phyloP scores from a whole-genome alignment of 2,329 filamentous ascomycete species.

The Xylaria sp. region DNA sequence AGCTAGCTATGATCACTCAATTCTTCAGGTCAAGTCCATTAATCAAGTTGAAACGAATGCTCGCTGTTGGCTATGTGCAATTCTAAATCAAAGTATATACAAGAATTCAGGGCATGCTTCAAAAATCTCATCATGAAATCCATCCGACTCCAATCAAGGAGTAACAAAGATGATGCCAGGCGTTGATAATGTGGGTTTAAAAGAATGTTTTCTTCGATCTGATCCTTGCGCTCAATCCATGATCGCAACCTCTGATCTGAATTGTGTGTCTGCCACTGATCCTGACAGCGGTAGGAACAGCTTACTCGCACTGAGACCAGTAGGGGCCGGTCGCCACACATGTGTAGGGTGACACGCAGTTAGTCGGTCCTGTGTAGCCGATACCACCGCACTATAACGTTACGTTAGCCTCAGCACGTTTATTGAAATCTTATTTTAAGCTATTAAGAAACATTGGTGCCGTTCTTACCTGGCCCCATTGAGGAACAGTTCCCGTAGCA shows the following conservation, averaged over 20 bases:
- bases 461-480: slow-evolving; percentile 38
- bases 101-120: slow-evolving; percentile 9
- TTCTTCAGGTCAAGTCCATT: not conserved
- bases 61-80: slow-evolving; percentile 5
- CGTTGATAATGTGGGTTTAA: not conserved
- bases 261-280: not conserved
- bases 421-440: not conserved
- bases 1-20: not conserved
- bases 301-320: slow-evolving; percentile 39
- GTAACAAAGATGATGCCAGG: slow-evolving; percentile 8
- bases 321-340: slow-evolving; percentile 30
- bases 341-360: slow-evolving; percentile 36
- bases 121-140: slow-evolving; percentile 19
- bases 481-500: slow-evolving; percentile 24
- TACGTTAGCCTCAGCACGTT: slow-evolving; percentile 5
- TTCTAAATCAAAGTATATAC: slow-evolving; percentile 25
- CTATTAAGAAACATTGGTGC: not conserved
- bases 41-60: slow-evolving; percentile 5
- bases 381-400: slow-evolving; percentile 36
- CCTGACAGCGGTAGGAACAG: not conserved
- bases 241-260: slow-evolving; percentile 34
- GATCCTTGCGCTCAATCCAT: slow-evolving; percentile 37
- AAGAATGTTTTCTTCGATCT: slow-evolving; percentile 16
- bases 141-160: slow-evolving; percentile 17
- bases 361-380: slow-evolving; percentile 38